These are phyloP conservation scores for Waltiozyma sp. DNA, from an alignment of 1,139 yeast genomes.

Conservation along the genomic window DNA sequence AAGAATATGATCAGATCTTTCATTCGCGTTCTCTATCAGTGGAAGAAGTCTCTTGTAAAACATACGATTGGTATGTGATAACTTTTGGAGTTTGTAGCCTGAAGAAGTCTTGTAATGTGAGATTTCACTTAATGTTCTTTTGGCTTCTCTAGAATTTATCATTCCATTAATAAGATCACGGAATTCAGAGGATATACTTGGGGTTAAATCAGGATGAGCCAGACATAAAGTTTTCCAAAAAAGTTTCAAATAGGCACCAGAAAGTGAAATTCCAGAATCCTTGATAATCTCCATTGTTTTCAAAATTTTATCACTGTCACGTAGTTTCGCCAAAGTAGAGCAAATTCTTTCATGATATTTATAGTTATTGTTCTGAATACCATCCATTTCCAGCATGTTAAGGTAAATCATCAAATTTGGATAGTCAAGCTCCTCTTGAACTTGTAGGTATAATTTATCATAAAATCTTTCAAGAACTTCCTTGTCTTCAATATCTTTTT, in stretches of 20 bases:
- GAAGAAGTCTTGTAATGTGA: background rate
- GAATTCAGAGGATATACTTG: background rate
- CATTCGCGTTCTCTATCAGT: background rate
- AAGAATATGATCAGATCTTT: background rate
- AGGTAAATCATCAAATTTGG: slow-evolving; percentile 6
- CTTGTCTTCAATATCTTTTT: slow-evolving; percentile 1
- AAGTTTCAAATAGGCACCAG: background rate
- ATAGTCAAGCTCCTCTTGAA: slow-evolving; percentile 5
- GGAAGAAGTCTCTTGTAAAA: background rate
- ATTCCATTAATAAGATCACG: background rate
- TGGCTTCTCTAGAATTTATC: background rate
- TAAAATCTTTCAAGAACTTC: slow-evolving; percentile 6
- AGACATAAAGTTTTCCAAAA: background rate
- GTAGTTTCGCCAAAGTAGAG: slow-evolving; percentile 1
- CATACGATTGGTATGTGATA: background rate
- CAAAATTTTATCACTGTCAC: background rate
- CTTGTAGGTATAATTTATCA: slow-evolving; percentile 3
- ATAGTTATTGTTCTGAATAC: slow-evolving; percentile 1
- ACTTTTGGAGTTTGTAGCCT: background rate
- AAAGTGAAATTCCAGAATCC: background rate
- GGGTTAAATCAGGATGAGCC: background rate
- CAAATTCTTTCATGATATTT: background rate
- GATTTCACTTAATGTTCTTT: background rate
- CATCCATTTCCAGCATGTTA: slow-evolving; percentile 5
- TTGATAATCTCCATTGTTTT: background rate